Evolutionary conservation across 495 filamentous ascomycete species (phyloP).

Genomic region (Talaromyces adpressus): DNA sequence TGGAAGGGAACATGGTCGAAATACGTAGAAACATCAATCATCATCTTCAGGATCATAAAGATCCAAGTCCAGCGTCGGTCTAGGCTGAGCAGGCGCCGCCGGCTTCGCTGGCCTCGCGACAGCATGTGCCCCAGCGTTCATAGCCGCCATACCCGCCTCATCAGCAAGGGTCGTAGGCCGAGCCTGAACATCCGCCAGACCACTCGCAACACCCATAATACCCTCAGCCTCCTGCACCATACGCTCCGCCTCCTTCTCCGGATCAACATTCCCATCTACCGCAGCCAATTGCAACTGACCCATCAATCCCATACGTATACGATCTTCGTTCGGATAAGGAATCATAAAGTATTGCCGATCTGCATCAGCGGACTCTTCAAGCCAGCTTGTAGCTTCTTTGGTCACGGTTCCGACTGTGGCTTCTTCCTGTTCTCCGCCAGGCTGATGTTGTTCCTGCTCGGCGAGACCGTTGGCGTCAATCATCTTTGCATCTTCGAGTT

Average conservation of each 20-base stretch:
- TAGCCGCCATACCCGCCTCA: conserved; percentile 32
- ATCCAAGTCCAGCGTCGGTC: conserved; percentile 36
- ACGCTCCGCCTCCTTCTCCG: conserved; percentile 36
- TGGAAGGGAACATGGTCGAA: not conserved
- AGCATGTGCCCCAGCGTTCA: conserved; percentile 26
- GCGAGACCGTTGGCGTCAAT: conserved; percentile 9
- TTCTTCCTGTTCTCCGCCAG: conserved; percentile 14
- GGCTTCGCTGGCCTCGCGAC: conserved; percentile 7
- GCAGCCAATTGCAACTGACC: conserved; percentile 36
- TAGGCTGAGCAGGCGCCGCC: conserved; percentile 23
- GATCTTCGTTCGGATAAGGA: conserved; percentile 41
- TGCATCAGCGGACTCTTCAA: conserved; percentile 37
- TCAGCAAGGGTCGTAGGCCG: conserved; percentile 17
- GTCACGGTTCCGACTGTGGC: conserved; percentile 36
- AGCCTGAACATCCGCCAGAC: conserved; percentile 15
- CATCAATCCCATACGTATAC: conserved; percentile 42
- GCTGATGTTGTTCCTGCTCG: conserved; percentile 7
- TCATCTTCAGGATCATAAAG: conserved; percentile 43
- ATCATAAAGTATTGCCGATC: conserved; percentile 39
- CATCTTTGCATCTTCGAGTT: conserved; percentile 8
- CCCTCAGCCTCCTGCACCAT: conserved; percentile 37
- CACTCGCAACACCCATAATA: conserved; percentile 21
- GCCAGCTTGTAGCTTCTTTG: conserved; percentile 37
- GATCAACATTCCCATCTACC: conserved; percentile 23
- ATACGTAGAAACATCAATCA: conserved; percentile 12